These are phyloP conservation scores for Larix sibirica DNA, from an alignment of 83 land plant species.

Conservation along the genomic window DNA sequence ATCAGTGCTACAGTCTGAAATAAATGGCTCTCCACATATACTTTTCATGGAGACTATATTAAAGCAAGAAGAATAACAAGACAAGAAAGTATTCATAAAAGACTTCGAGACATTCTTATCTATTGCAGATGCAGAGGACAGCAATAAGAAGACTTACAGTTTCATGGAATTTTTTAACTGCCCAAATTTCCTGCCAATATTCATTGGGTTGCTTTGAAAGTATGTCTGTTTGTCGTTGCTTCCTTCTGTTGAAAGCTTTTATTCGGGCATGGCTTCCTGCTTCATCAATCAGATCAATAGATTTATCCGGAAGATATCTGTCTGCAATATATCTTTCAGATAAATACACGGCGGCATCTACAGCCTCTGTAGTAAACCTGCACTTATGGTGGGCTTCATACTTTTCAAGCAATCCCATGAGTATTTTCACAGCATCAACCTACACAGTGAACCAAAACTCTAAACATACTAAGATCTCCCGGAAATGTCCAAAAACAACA, in stretches of 20 bases:
- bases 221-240: slow-evolving; percentile 56
- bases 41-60: background rate
- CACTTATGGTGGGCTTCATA: slow-evolving; percentile 93
- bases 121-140: background rate
- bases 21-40: too few relatives aligned
- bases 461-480: background rate
- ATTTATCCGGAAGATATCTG: slow-evolving; percentile 92
- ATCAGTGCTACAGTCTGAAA: too few relatives aligned
- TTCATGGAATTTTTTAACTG: slow-evolving; percentile 83
- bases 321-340: slow-evolving; percentile 93
- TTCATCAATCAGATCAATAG: slow-evolving; percentile 95
- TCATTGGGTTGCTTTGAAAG: slow-evolving; percentile 84
- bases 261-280: slow-evolving; percentile 94
- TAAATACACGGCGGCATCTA: slow-evolving; percentile 90
- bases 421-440: slow-evolving; percentile 89
- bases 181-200: slow-evolving; percentile 93
- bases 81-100: background rate
- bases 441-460: slow-evolving; percentile 14
- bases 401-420: slow-evolving; percentile 78
- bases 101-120: background rate
- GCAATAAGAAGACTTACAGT: slow-evolving; percentile 42
- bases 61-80: background rate
- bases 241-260: slow-evolving; percentile 67
- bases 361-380: slow-evolving; percentile 76
- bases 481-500: background rate